Evolutionary conservation across 139 green algal species (phyloP), one percentile per base, ranked within the genome.

Genomic region (Dunaliella primolecta): DNA sequence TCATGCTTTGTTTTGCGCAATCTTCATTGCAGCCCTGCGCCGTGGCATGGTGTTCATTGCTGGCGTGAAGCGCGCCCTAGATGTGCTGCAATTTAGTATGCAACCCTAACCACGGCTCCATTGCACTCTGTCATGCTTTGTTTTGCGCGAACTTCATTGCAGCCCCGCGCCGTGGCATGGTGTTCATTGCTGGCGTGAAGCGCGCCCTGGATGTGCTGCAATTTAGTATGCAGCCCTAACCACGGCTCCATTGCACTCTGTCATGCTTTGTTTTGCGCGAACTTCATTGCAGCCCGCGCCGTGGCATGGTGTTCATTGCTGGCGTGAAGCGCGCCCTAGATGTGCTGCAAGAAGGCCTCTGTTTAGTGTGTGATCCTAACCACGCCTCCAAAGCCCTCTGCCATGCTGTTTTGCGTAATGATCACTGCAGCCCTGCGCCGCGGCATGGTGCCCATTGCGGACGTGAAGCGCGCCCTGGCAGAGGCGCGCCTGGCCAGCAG

Each of bases 381-480:
- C n/a, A n/a, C 27, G n/a, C 21, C 75, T 80, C n/a, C 29, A 80
- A 29, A 80, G 30, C 2, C 11, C 75, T 36, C n/a, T 80, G 7
- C 7, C 33, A 20, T 80, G n/a, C 71, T 77, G 71, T 3, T 77
- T 32, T 35, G 71, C 71, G 7, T n/a, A n/a, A n/a, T n/a, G n/a
- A n/a, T n/a, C n/a, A n/a, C 3, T 80, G 30, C n/a, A 55, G 75
- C 75, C 21, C 2, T 80, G 71, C 29, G 71, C 29, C 20, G 21
- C 11, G 25, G 71, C 71, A 77, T 81, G 77, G 77, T 81, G 34
- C 77, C 77, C 3, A 27, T 81, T 23, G 77, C 32, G 1, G 77
- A 81, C 30, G 77, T 81, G 33, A n/a, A 31, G 35, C 77, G 77
- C 34, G 35, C 35, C 33, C 34, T 81, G 2, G 77, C 77, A 3